phyloP scores from a whole-genome alignment of 2,329 filamentous ascomycete species.

The Drechslera avenae region DNA sequence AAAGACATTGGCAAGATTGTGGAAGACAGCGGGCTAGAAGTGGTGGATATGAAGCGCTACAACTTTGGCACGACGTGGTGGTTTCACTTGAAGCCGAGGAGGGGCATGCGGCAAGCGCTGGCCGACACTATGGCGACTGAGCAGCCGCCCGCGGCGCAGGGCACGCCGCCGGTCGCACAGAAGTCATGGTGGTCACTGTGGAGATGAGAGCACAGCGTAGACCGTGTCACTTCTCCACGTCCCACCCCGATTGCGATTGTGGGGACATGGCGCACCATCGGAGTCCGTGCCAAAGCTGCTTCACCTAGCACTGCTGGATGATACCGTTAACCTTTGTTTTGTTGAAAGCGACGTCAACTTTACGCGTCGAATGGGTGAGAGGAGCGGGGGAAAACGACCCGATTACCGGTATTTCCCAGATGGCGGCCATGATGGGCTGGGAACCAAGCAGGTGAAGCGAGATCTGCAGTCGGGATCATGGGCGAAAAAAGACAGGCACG shows the following conservation, averaged over 20 bases:
- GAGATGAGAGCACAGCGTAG: conserved; percentile 33
- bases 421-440: conserved; percentile 10
- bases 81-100: conserved; percentile 53
- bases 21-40: conserved; percentile 54
- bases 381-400: conserved; percentile 16
- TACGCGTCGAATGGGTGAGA: conserved; percentile 3
- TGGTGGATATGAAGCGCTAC: conserved; percentile 53
- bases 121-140: conserved; percentile 15
- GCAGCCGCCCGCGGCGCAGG: conserved; percentile 22
- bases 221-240: conserved; percentile 12
- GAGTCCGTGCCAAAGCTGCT: neutral
- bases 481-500: conserved; percentile 10
- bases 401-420: conserved; percentile 15
- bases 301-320: neutral
- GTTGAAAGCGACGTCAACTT: conserved; percentile 18
- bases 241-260: conserved; percentile 11
- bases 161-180: conserved; percentile 27
- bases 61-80: conserved; percentile 58
- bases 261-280: conserved; percentile 12
- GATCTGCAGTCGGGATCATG: conserved; percentile 23
- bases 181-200: conserved; percentile 45
- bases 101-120: conserved; percentile 32
- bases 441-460: conserved; percentile 24
- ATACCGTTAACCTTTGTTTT: conserved; percentile 1
- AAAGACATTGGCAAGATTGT: conserved; percentile 58